These are phyloP conservation scores for Brassica nigra DNA, from an alignment of 345 rosid species.

Conservation along the genomic window DNA sequence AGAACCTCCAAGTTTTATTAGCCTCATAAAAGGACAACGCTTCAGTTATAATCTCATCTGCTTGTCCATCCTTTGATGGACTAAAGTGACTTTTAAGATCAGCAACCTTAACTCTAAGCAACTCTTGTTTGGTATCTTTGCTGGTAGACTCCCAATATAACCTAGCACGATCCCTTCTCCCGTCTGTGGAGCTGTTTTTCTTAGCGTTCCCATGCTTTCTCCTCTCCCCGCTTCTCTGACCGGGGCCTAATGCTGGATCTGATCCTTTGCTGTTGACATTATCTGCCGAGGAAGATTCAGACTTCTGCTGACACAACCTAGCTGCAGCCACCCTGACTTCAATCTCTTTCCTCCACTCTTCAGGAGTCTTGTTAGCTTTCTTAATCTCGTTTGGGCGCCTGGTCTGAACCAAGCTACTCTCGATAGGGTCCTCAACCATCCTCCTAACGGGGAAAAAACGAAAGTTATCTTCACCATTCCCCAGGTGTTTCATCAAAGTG, in stretches of 20 bases:
- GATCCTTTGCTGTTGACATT: slow-evolving; percentile 49
- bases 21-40: slow-evolving; percentile 61
- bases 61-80: slow-evolving; percentile 59
- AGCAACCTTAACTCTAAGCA: slow-evolving; percentile 61
- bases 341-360: slow-evolving; percentile 91
- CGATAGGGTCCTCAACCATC: slow-evolving; percentile 88
- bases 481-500: slow-evolving; percentile 80
- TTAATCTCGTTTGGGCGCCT: slow-evolving; percentile 93
- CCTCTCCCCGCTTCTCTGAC: slow-evolving; percentile 68
- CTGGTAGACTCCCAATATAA: slow-evolving; percentile 75
- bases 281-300: slow-evolving; percentile 48
- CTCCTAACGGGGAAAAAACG: slow-evolving; percentile 72
- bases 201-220: slow-evolving; percentile 61
- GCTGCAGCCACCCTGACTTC: slow-evolving; percentile 97
- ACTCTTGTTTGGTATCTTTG: slow-evolving; percentile 56
- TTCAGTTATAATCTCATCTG: slow-evolving; percentile 59
- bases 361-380: slow-evolving; percentile 86
- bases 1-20: slow-evolving; percentile 74
- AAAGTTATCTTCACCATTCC: slow-evolving; percentile 82
- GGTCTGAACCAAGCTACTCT: slow-evolving; percentile 64
- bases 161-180: slow-evolving; percentile 64
- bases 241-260: slow-evolving; percentile 50
- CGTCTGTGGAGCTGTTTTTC: slow-evolving; percentile 60
- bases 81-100: slow-evolving; percentile 67
- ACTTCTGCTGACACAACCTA: slow-evolving; percentile 79